Base-by-base conservation (phyloP, 2,329 filamentous ascomycete genomes). In the Ascochyta fabae region DNA sequence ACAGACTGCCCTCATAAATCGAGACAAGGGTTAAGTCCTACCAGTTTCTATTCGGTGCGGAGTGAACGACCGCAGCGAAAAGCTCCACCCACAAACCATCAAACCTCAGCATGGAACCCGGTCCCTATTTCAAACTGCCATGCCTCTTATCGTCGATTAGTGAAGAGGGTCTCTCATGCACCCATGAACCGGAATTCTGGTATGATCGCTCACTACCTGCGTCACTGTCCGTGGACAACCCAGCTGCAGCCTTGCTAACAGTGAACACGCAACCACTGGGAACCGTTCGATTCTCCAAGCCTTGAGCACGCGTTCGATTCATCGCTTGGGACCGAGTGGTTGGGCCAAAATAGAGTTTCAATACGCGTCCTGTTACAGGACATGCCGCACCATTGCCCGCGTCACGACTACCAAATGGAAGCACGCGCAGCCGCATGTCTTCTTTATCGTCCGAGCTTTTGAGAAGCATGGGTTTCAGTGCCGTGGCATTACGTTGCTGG, bases 401-500 rank as follows among this genome's bases (percentile, higher is more conserved):
- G 40, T 46, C 45, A 49, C 29, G 10, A 31, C 23, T 35, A 10
- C 40, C 8, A 33, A 15, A 24, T 53, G 35, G 34, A 48, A 44
- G 44, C 40, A 15, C 35, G 16, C 35, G 27, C 41, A 41, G 34
- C 35, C 54, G 54, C 31, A 26, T 46, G 40, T 40, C 41, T 35
- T 16, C 4, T 29, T 31, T 39, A 4, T 16, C 27, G n/a, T 49
- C 29, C 45, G 34, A 26, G 24, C 9, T 22, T 53, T 53, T 49
- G 45, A 57, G 48, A 57, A 57, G 40, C 19, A 42, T 8, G 23
- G 49, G 54, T 46, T 57, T 57, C 54, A 57, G 34, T 15, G 45
- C 31, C 16, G 27, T 24, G 40, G 48, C 54, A 53, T 53, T 53
- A 27, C 39, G 40, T 39, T 49, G 45, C 45, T 53, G 54, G 31